Percentiles rank a stretch among this genome's conserved stretches.
phyloP scores from a whole-genome alignment of 2,329 filamentous ascomycete species.

The Mariannaea sp. region DNA sequence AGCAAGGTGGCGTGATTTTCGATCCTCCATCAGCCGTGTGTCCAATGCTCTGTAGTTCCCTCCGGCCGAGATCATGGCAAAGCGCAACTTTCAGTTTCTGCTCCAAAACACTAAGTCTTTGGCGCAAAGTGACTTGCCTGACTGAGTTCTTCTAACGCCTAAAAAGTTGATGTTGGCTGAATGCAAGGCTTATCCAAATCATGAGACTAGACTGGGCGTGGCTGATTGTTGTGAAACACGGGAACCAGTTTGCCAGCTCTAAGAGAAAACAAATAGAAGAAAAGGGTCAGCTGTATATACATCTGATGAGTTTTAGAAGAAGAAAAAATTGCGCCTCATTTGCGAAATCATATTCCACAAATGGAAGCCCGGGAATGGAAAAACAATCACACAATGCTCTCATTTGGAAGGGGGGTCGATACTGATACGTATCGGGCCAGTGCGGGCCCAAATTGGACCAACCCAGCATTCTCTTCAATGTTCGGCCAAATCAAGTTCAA shows the following conservation, averaged over 20 bases:
- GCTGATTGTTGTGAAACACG: slow-evolving; percentile 26
- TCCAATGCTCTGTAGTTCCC: slow-evolving; percentile 27
- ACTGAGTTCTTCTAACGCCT: slow-evolving; percentile 20
- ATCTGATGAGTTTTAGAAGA: slow-evolving; percentile 13
- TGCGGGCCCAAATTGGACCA: slow-evolving; percentile 31
- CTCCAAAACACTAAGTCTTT: slow-evolving; percentile 20
- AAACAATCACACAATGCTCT: slow-evolving; percentile 16
- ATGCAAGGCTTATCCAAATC: slow-evolving; percentile 19
- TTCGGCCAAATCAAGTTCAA: slow-evolving; percentile 24
- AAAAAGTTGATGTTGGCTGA: slow-evolving; percentile 23
- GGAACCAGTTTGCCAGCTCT: slow-evolving; percentile 23
- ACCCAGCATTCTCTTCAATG: slow-evolving; percentile 13
- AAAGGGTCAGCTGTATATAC: slow-evolving; percentile 23
- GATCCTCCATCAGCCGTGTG: slow-evolving; percentile 27
- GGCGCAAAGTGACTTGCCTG: slow-evolving; percentile 26
- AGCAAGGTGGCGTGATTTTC: slow-evolving; percentile 34
- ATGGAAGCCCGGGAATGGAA: slow-evolving; percentile 14
- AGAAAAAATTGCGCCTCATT: slow-evolving; percentile 15
- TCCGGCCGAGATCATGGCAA: slow-evolving; percentile 27
- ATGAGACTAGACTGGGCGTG: slow-evolving; percentile 18
- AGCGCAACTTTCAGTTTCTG: slow-evolving; percentile 27
- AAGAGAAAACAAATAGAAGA: slow-evolving; percentile 14
- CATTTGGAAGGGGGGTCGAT: slow-evolving; percentile 17
- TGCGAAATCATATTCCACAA: slow-evolving; percentile 19
- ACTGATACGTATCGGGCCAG: slow-evolving; percentile 29